A percentile compares a stretch with the other conserved stretches of the same genome.
phyloP scores from a whole-genome alignment of 106 monocot genomes.

The Dioscorea alata region DNA sequence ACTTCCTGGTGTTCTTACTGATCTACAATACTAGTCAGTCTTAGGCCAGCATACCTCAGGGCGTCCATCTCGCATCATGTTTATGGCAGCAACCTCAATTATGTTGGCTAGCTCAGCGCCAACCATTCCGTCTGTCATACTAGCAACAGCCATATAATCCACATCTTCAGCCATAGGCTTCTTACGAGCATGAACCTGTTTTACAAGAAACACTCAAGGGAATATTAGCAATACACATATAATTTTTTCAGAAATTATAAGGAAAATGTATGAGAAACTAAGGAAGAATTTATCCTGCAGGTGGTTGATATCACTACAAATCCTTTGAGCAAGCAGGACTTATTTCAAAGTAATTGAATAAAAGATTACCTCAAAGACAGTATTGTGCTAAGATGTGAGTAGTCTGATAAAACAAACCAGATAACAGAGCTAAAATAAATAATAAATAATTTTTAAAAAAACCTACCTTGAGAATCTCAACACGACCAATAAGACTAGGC shows the following conservation, averaged over 20 bases:
- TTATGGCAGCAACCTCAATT: constrained; percentile 86
- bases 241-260: too few species aligned
- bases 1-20: too few species aligned
- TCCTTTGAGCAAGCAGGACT: too few species aligned
- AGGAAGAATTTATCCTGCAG: too few species aligned
- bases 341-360: too few species aligned
- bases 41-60: constrained; percentile 42
- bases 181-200: constrained; percentile 85
- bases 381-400: too few species aligned
- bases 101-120: constrained; percentile 89
- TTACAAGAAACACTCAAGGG: not conserved
- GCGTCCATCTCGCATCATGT: constrained; percentile 77
- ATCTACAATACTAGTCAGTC: too few species aligned
- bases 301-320: too few species aligned
- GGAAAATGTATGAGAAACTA: too few species aligned
- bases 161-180: constrained; percentile 82
- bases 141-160: constrained; percentile 79
- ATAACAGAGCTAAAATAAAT: not conserved
- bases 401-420: too few species aligned
- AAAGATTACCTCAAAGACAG: too few species aligned
- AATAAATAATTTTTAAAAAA: not conserved
- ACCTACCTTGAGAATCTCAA: constrained; percentile 79
- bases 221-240: too few species aligned
- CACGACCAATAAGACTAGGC: constrained; percentile 72
- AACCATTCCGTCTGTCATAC: constrained; percentile 97